These are phyloP conservation scores for Monosporascus sp. DNA, from an alignment of 2,329 filamentous ascomycete genomes.

Conservation along the genomic window DNA sequence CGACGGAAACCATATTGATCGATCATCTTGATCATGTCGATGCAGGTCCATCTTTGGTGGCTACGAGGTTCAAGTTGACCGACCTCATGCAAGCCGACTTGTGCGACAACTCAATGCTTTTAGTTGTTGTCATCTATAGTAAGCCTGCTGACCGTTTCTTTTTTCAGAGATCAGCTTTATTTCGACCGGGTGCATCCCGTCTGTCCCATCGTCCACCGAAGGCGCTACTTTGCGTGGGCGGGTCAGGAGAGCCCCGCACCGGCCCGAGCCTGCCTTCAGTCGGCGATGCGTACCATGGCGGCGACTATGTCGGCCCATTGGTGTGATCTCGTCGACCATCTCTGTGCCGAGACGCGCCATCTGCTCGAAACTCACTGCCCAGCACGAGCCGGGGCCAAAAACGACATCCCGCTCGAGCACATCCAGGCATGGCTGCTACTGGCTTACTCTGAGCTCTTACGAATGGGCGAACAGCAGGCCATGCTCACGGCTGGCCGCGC, in stretches of 20 bases:
- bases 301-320: neutral
- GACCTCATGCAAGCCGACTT: neutral
- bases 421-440: conserved; percentile 5
- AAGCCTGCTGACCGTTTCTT: too few relatives aligned
- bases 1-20: too few relatives aligned
- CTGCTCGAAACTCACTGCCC: neutral
- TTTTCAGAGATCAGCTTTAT: conserved; percentile 3
- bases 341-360: neutral
- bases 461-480: neutral
- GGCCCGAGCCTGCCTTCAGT: neutral
- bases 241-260: neutral
- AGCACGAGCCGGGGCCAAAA: neutral
- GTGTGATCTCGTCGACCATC: neutral
- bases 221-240: conserved; percentile 1
- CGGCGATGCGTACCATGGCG: neutral
- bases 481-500: conserved; percentile 2
- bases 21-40: too few relatives aligned
- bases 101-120: neutral
- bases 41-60: too few relatives aligned
- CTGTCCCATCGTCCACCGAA: conserved; percentile 1
- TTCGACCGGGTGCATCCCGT: conserved; percentile 3
- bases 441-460: conserved; percentile 1
- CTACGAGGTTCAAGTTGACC: neutral
- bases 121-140: too few relatives aligned
- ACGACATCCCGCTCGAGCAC: neutral